Evolutionary conservation across 257 asterid species (phyloP).

Genomic region (Forsythia viridissima): DNA sequence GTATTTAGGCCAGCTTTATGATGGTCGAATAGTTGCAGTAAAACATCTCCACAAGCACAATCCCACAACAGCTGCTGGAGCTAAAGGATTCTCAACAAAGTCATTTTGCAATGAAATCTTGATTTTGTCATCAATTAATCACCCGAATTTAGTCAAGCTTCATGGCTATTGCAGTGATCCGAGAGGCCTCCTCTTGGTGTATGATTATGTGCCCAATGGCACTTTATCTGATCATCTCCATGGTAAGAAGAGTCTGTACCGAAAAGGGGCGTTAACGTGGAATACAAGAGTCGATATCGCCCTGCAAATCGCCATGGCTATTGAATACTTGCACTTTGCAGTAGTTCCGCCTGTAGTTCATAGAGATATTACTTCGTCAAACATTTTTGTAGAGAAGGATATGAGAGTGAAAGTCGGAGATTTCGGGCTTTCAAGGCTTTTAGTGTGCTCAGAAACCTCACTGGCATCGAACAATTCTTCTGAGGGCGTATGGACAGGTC

Average conservation of each 20-base stretch:
- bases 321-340: constrained; percentile 84
- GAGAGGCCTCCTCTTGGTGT: constrained; percentile 79
- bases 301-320: constrained; percentile 67
- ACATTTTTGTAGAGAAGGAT: constrained; percentile 82
- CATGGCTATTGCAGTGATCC: constrained; percentile 98
- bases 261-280: constrained; percentile 58
- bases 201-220: constrained; percentile 88
- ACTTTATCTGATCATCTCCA: constrained; percentile 90
- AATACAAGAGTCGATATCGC: constrained; percentile 76
- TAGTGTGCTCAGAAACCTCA: constrained; percentile 56
- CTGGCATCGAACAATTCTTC: constrained; percentile 43
- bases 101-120: constrained; percentile 90
- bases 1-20: constrained; percentile 72
- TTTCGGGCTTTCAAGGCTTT: constrained; percentile 83
- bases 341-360: constrained; percentile 86
- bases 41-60: constrained; percentile 79
- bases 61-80: constrained; percentile 37
- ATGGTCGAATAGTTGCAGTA: constrained; percentile 74
- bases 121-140: constrained; percentile 76
- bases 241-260: constrained; percentile 45
- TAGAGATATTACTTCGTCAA: constrained; percentile 81
- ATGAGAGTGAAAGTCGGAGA: constrained; percentile 90
- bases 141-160: constrained; percentile 82
- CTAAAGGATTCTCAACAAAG: constrained; percentile 60
- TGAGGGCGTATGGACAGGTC: constrained; percentile 91